A percentile compares a stretch with the other conserved stretches of the same genome.
Evolutionary conservation across 208 protist species (phyloP).

Genomic region (Angomonas ambiguus): DNA sequence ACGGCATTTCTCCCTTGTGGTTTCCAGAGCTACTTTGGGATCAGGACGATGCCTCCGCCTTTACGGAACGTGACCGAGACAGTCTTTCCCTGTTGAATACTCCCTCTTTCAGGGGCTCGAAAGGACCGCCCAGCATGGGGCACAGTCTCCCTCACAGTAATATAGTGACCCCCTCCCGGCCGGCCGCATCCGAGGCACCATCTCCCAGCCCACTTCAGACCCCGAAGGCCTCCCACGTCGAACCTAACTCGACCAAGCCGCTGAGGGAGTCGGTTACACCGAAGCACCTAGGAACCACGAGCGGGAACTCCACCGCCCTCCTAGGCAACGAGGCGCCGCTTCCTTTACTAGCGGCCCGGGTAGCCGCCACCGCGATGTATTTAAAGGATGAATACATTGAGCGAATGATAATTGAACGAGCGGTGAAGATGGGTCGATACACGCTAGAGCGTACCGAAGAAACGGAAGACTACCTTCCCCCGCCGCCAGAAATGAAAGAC

Average conservation of each 20-base stretch:
- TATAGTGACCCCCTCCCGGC: neutral
- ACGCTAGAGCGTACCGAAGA: neutral
- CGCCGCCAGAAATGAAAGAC: too few species aligned
- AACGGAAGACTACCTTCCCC: neutral
- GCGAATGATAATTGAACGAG: constrained; percentile 65
- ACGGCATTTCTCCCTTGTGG: constrained; percentile 65
- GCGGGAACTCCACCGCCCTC: neutral
- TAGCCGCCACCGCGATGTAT: constrained; percentile 54
- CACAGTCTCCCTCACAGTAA: neutral
- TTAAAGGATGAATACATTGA: constrained; percentile 89
- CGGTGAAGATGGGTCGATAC: constrained; percentile 16
- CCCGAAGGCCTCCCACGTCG: neutral
- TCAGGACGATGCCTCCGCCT: neutral
- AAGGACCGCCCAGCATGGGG: neutral
- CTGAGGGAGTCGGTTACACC: neutral
- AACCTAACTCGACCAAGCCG: neutral
- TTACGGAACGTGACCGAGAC: neutral
- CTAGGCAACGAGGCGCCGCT: constrained; percentile 8
- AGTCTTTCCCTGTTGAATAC: constrained; percentile 1
- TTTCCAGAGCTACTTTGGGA: constrained; percentile 36
- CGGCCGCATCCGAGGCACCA: neutral
- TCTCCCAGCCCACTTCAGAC: neutral
- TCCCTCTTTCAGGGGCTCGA: neutral
- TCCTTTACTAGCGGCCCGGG: constrained; percentile 61
- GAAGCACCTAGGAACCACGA: neutral